Base-by-base conservation (phyloP, 305 asterid species). In the Fraxinus nigra region DNA sequence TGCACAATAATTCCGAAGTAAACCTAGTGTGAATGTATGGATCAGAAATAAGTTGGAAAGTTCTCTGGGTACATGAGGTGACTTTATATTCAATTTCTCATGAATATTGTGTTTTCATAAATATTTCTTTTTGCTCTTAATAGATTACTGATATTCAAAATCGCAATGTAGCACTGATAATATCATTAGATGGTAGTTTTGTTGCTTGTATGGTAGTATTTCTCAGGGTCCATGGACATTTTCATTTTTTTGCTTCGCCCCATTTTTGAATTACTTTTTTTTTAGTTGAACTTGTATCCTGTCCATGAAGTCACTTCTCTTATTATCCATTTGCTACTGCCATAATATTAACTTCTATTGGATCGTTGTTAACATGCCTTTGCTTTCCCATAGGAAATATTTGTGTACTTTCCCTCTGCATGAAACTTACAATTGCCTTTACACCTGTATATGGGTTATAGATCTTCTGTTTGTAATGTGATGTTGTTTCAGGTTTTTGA, bases 401-500 rank as follows among this genome's bases (percentile, higher is more conserved):
- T 48, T 6, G 20, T 48, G 3, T 65, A 24, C 28, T 13, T 48
- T 48, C 16, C 59, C 20, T 13, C 20, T 48, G 24, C 77, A 43
- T 73, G 54, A 16, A 5, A 77, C 30, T 28, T 7, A 76, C 77
- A 72, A 16, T 76, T 69, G 2, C 13, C 74, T 72, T 43, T 61
- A 16, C 28, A 74, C 11, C 37, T 34, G 63, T 75, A 72, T 24
- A n/a, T 80, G 46, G 43, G 54, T 24, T 78, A 1, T 77, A n/a
- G 40, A 70, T 79, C 14, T 69, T 87, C 38, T 70, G 63, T 72
- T 78, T 77, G 67, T 69, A 32, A 80, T 65, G 40, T 80, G 61
- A 34, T 80, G 79, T n/a, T 78, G 74, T 84, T 89, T 85, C 93
- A 94, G 98, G 92, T 77, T 51, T 77, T 81, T 91, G 89, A 86